These are phyloP conservation scores for Cajanus cajan DNA, from an alignment of 306 rosid genomes.

Conservation along the genomic window DNA sequence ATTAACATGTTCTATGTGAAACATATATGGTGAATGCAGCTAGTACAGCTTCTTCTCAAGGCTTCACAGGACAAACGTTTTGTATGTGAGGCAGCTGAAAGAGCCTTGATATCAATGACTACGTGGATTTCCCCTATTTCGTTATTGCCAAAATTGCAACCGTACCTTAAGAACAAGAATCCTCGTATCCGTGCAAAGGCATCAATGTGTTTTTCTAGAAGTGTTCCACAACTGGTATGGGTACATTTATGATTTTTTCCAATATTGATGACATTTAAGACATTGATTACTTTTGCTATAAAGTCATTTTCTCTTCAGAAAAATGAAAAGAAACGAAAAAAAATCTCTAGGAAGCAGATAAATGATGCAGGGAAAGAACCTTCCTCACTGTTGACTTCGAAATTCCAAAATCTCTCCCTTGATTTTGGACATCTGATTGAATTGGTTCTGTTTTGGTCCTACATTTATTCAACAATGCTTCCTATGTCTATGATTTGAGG, in stretches of 20 bases:
- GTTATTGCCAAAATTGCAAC: conserved; percentile 85
- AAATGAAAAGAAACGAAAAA: not conserved
- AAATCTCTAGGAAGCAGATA: conserved; percentile 5
- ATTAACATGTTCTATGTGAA: conserved; percentile 19
- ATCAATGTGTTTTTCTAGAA: conserved; percentile 78
- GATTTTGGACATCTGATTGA: conserved; percentile 21
- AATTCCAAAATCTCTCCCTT: not conserved
- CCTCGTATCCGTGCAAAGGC: conserved; percentile 98
- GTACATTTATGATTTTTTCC: conserved; percentile 1
- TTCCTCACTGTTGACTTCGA: not conserved
- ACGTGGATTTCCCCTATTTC: conserved; percentile 70
- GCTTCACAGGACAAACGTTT: conserved; percentile 97
- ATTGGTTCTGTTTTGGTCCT: not conserved
- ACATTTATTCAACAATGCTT: not conserved
- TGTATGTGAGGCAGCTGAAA: conserved; percentile 97
- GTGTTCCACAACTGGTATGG: conserved; percentile 87
- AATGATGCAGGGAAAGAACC: conserved; percentile 11
- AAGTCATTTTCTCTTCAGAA: not conserved
- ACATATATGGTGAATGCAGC: conserved; percentile 52
- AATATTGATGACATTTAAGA: conserved; percentile 18
- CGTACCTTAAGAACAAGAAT: conserved; percentile 77
- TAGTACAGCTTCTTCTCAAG: conserved; percentile 95
- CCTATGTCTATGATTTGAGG: not conserved
- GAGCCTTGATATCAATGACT: conserved; percentile 84
- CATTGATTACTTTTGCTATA: not conserved